A percentile compares a stretch with the other conserved stretches of the same genome.
Conservation (phyloP, 805 yeast genomes). For the Monosporozyma aerobia region DNA sequence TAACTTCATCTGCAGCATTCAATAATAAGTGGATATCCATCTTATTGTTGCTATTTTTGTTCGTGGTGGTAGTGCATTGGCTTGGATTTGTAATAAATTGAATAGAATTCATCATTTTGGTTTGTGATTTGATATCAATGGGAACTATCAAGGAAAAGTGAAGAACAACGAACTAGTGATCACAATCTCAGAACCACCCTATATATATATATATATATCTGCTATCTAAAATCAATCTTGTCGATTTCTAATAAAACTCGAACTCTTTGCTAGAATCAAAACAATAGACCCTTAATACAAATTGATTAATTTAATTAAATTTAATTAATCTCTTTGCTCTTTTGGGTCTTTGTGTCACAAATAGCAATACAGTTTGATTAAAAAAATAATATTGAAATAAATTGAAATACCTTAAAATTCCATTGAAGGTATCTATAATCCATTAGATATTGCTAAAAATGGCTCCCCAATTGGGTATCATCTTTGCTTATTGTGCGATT, state of each 20-base stretch:
- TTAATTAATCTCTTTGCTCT: neutral
- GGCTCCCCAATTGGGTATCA: neutral
- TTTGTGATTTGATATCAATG: neutral
- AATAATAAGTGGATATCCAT: neutral
- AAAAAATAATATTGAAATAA: no score
- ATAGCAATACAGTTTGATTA: neutral
- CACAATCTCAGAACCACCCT: neutral
- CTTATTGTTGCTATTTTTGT: neutral
- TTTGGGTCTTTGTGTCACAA: neutral
- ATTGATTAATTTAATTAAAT: no score
- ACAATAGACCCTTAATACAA: neutral
- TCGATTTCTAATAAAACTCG: conserved; percentile 1
- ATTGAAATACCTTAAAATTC: neutral
- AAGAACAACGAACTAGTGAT: neutral
- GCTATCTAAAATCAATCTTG: neutral
- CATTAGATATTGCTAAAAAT: no score
- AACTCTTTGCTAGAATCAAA: neutral
- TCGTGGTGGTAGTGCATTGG: neutral
- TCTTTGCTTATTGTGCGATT: neutral
- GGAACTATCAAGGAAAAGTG: neutral
- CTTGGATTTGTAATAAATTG: neutral
- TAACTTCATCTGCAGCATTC: neutral
- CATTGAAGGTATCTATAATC: no score
- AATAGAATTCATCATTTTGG: neutral
- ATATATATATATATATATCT: neutral